Evolutionary conservation across 768 basidiomycete species (phyloP), one percentile per base, ranked within the genome.

Genomic region (Mycena rebaudengoi): DNA sequence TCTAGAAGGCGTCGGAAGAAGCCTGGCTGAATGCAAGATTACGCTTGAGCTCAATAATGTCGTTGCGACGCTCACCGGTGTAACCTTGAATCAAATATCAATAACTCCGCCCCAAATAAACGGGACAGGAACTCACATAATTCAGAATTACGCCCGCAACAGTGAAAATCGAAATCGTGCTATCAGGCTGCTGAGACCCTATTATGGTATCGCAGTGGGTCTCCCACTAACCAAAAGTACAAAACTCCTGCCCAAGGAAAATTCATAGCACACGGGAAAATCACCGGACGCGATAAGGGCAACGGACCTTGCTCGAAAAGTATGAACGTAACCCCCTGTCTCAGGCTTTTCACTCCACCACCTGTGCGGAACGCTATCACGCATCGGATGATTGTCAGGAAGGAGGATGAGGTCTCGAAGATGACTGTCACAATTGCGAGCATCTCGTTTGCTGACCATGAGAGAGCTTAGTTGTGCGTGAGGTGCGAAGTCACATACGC

Each of bases 1-100:
- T 73, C 72, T 4, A 70, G 65, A 12, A 73, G 67, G 35, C 74
- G 70, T 64, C 74, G 75, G 21, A 74, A 60, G 58, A 76, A 74
- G 11, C 73, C 72, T 25, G 70, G 65, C 72, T 75, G 26, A 20
- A 46, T 23, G 23, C 14, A 32, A 35, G 11, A 16, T 14, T 25
- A 25, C 25, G 44, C 20, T 23, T 7, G 28, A 3, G 2, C 4
- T n/a, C n/a, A 14, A 25, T 7, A 21, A 40, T 1, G 21, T 1
- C 20, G 18, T 16, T 12, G 23, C 7, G n/a, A n/a, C n/a, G 20
- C 68, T 62, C 54, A 72, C 71, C 32, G 69, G 70, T 12, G 72
- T 69, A n/a, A 64, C 44, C 71, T 41, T 41, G 14, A 26, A 44
- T 29, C 23, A 18, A 25, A 20, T 21, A 30, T 12, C 8, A 29